These are phyloP conservation scores for Apiotrichum laibachii DNA, from an alignment of 1,284 basidiomycete genomes.

Conservation along the genomic window DNA sequence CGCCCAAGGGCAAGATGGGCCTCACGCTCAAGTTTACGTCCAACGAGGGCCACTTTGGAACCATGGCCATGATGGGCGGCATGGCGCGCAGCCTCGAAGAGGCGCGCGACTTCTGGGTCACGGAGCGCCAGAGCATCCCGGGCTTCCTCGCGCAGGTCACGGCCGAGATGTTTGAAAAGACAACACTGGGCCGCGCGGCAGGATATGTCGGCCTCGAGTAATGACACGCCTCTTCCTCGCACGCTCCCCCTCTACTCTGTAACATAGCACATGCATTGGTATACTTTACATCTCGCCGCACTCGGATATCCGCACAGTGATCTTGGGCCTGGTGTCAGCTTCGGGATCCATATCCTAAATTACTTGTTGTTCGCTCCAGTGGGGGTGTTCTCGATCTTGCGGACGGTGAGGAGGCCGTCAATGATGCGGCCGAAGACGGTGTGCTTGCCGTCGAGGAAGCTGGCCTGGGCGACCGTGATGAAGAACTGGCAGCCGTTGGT, in stretches of 20 bases:
- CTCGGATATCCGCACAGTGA: constrained; percentile 42
- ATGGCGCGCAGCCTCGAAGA: constrained; percentile 51
- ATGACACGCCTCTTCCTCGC: neutral
- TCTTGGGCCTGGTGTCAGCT: constrained; percentile 22
- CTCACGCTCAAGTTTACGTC: constrained; percentile 52
- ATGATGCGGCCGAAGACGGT: constrained; percentile 88
- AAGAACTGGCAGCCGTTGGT: constrained; percentile 97
- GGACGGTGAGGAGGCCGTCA: constrained; percentile 81
- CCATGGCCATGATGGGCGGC: constrained; percentile 54
- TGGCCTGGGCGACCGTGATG: constrained; percentile 88
- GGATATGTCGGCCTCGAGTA: constrained; percentile 46
- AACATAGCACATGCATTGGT: constrained; percentile 4
- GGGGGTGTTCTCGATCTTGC: constrained; percentile 91
- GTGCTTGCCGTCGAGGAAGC: constrained; percentile 92
- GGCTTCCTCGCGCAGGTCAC: constrained; percentile 57
- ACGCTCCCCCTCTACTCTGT: neutral
- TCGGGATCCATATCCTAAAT: constrained; percentile 33
- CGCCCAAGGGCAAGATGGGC: constrained; percentile 54
- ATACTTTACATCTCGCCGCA: constrained; percentile 55
- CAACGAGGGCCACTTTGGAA: constrained; percentile 54
- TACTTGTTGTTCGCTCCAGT: constrained; percentile 61
- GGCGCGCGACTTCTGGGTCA: constrained; percentile 55
- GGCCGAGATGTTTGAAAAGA: constrained; percentile 55
- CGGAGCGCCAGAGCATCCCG: constrained; percentile 54
- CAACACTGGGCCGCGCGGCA: constrained; percentile 47